A percentile compares a stretch with the other conserved stretches of the same genome.
Evolutionary conservation across 1,284 basidiomycete genomes (phyloP).

Genomic region (Somion occarium): DNA sequence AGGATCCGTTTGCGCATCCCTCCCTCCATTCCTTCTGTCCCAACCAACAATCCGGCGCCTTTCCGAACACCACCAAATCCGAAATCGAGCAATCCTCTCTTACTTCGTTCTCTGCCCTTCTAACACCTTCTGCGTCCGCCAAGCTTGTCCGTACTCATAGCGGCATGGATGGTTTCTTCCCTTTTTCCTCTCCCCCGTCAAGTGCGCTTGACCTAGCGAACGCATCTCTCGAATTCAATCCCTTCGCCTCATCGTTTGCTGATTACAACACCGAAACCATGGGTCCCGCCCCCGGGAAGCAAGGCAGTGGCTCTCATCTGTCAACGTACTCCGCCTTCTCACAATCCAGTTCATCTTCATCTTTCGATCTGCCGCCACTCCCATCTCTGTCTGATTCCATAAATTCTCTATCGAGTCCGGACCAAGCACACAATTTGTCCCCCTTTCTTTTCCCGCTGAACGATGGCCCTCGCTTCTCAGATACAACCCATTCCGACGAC

Average conservation of each 20-base stretch:
- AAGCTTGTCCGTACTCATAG: slow-evolving; percentile 15
- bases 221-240: slow-evolving; percentile 24
- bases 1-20: slow-evolving; percentile 12
- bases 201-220: slow-evolving; percentile 23
- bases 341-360: slow-evolving; percentile 12
- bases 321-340: slow-evolving; percentile 14
- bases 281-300: slow-evolving; percentile 9
- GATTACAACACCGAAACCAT: background rate
- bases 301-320: slow-evolving; percentile 14
- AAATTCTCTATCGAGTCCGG: slow-evolving; percentile 18
- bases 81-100: slow-evolving; percentile 10
- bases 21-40: slow-evolving; percentile 11
- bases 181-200: slow-evolving; percentile 20
- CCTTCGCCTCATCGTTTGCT: slow-evolving; percentile 18
- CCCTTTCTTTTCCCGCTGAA: slow-evolving; percentile 14
- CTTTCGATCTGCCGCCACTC: slow-evolving; percentile 16
- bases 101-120: slow-evolving; percentile 15
- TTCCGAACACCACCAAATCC: slow-evolving; percentile 13
- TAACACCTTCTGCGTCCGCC: slow-evolving; percentile 16
- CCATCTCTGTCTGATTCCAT: slow-evolving; percentile 21
- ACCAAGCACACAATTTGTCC: slow-evolving; percentile 9
- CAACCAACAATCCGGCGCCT: slow-evolving; percentile 14
- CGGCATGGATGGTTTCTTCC: slow-evolving; percentile 14
- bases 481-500: slow-evolving; percentile 15
- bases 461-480: slow-evolving; percentile 7